Percentiles rank a stretch among this genome's conserved stretches.
Evolutionary conservation across 164 flowering plant genomes (phyloP).

Genomic region (Brasenia schreberi): DNA sequence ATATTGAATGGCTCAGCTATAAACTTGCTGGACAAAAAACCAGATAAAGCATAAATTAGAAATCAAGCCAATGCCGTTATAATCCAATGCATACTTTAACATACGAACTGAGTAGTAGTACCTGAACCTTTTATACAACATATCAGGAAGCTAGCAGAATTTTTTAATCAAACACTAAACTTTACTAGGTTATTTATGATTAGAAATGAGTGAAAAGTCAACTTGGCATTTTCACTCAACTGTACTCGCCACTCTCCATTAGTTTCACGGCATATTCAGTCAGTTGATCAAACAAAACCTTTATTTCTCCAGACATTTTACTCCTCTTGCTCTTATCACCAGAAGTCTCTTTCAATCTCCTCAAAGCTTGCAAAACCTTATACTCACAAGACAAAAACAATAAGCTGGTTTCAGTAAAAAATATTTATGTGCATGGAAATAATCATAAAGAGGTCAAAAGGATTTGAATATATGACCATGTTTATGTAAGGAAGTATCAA

Average conservation of each 20-base stretch:
- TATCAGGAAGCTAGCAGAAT: not conserved
- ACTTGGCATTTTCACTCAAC: slow-evolving; percentile 29
- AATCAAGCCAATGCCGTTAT: not conserved
- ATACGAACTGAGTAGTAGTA: not conserved
- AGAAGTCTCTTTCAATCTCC: slow-evolving; percentile 75
- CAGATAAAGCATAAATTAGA: not conserved
- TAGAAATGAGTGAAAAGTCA: not conserved
- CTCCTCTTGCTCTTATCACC: slow-evolving; percentile 36
- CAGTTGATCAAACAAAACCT: slow-evolving; percentile 75
- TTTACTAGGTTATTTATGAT: not conserved
- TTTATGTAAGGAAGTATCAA: not conserved
- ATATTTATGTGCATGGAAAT: not conserved
- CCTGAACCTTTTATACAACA: not conserved
- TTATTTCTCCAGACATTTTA: slow-evolving; percentile 76
- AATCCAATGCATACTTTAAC: not conserved
- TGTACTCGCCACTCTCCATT: slow-evolving; percentile 84
- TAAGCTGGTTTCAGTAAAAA: not conserved
- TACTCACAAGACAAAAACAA: not conserved
- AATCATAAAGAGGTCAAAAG: not conserved
- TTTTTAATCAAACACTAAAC: not conserved
- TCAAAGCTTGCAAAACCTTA: slow-evolving; percentile 79
- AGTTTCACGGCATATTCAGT: slow-evolving; percentile 90
- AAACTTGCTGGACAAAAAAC: not conserved
- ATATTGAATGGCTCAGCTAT: not conserved
- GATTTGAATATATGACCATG: not conserved